These are phyloP conservation scores for Trichoderma lentiforme DNA, from an alignment of 2,329 filamentous ascomycete genomes.

Conservation along the genomic window DNA sequence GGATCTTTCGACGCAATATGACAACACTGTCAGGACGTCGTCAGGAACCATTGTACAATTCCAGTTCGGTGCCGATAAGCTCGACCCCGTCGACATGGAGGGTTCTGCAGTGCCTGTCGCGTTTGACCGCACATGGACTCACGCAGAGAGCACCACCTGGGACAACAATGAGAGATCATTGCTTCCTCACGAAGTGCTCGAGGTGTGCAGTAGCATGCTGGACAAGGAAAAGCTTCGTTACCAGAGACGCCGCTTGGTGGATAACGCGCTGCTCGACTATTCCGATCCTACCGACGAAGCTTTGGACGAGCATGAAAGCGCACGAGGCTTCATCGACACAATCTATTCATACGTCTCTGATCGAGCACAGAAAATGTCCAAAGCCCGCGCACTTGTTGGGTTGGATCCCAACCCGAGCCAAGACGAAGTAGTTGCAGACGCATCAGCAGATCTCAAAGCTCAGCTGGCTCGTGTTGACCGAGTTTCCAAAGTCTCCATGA, in stretches of 20 bases:
- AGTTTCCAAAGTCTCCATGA: slow-evolving; percentile 77
- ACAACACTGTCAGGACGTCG: slow-evolving; percentile 91
- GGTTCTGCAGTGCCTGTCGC: slow-evolving; percentile 88
- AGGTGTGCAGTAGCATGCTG: slow-evolving; percentile 65
- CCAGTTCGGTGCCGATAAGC: slow-evolving; percentile 91
- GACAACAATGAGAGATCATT: slow-evolving; percentile 72
- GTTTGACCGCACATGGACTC: slow-evolving; percentile 86
- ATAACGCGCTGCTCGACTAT: slow-evolving; percentile 62
- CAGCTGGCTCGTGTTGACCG: slow-evolving; percentile 54
- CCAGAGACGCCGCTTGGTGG: slow-evolving; percentile 57
- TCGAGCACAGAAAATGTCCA: slow-evolving; percentile 59
- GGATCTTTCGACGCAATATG: slow-evolving; percentile 89
- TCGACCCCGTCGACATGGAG: slow-evolving; percentile 98
- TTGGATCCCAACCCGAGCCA: slow-evolving; percentile 34
- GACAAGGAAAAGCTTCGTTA: slow-evolving; percentile 65
- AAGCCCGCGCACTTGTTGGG: slow-evolving; percentile 49
- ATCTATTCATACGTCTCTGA: slow-evolving; percentile 68
- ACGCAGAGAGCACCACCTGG: slow-evolving; percentile 73
- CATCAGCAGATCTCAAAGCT: slow-evolving; percentile 27
- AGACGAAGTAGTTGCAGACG: slow-evolving; percentile 23
- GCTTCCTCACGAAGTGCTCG: slow-evolving; percentile 68
- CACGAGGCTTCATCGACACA: slow-evolving; percentile 74
- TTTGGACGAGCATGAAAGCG: slow-evolving; percentile 78
- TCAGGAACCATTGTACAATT: slow-evolving; percentile 89
- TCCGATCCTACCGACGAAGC: slow-evolving; percentile 64